Conservation (phyloP, 2,329 filamentous ascomycete species). For the Exophiala lecanii-corni region DNA sequence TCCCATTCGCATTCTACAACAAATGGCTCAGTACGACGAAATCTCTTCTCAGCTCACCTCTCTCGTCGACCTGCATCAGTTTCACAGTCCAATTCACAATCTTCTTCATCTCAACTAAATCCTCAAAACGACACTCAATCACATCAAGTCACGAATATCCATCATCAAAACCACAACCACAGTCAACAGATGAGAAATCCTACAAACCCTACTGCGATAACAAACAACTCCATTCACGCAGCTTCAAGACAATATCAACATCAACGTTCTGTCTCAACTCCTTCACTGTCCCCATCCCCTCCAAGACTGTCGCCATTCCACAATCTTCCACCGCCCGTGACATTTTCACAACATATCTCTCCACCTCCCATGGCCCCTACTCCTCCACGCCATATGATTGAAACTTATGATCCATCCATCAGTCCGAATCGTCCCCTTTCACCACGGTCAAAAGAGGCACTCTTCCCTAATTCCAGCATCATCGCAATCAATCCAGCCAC, state of each 20-base stretch:
- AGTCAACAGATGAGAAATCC: neutral
- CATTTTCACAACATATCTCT: slow-evolving; percentile 10
- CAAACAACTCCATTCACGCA: neutral
- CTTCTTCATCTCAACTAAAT: slow-evolving; percentile 11
- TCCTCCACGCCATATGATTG: slow-evolving; percentile 2
- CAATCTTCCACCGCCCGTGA: slow-evolving; percentile 3
- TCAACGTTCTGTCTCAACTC: slow-evolving; percentile 17
- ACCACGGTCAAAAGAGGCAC: slow-evolving; percentile 16
- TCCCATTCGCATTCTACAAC: slow-evolving; percentile 2
- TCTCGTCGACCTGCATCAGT: slow-evolving; percentile 36
- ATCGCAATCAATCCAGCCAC: slow-evolving; percentile 25
- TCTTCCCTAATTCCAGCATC: slow-evolving; percentile 23
- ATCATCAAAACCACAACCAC: neutral
- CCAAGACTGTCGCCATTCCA: slow-evolving; percentile 12
- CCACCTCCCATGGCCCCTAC: neutral
- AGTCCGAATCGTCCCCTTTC: slow-evolving; percentile 20
- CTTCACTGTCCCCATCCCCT: slow-evolving; percentile 19
- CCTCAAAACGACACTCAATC: slow-evolving; percentile 1
- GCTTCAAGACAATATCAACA: slow-evolving; percentile 6
- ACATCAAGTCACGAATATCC: neutral
- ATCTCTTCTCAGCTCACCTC: slow-evolving; percentile 42
- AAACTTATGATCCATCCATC: slow-evolving; percentile 21
- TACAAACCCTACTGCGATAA: neutral
- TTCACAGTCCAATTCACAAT: slow-evolving; percentile 5
- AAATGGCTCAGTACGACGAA: slow-evolving; percentile 37